These are phyloP conservation scores for Microcyclosporella mali DNA, from an alignment of 2,329 filamentous ascomycete genomes.

Conservation along the genomic window DNA sequence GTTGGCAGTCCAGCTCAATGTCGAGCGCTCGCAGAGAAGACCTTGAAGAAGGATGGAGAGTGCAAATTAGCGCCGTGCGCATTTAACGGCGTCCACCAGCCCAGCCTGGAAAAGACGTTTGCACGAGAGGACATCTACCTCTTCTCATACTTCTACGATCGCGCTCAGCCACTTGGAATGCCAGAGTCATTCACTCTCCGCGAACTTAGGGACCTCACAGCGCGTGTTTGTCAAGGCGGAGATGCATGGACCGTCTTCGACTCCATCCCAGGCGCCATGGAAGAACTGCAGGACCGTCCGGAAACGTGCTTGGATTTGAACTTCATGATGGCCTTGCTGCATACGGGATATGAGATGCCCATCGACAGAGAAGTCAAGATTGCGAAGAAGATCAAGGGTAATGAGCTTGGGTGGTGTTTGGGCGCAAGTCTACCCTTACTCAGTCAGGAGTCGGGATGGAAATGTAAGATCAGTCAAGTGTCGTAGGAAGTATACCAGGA, in stretches of 20 bases:
- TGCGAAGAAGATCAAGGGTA: slow-evolving; percentile 96
- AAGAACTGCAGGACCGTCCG: slow-evolving; percentile 73
- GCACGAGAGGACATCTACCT: slow-evolving; percentile 87
- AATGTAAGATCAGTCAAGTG: slow-evolving; percentile 20
- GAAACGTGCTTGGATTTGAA: slow-evolving; percentile 93
- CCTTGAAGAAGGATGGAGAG: slow-evolving; percentile 75
- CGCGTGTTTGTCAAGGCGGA: slow-evolving; percentile 80
- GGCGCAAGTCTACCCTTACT: slow-evolving; percentile 61
- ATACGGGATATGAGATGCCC: slow-evolving; percentile 97
- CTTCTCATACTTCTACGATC: slow-evolving; percentile 97
- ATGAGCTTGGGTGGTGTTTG: slow-evolving; percentile 96
- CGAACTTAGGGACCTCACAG: slow-evolving; percentile 80
- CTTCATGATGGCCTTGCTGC: slow-evolving; percentile 88
- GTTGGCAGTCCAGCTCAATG: slow-evolving; percentile 76
- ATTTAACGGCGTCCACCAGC: slow-evolving; percentile 96
- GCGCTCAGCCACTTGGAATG: slow-evolving; percentile 89
- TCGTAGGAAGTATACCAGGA: slow-evolving; percentile 4
- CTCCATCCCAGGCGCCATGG: slow-evolving; percentile 67
- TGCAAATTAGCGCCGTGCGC: slow-evolving; percentile 89
- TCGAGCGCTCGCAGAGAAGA: slow-evolving; percentile 82
- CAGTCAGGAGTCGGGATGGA: slow-evolving; percentile 27
- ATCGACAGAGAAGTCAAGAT: slow-evolving; percentile 94
- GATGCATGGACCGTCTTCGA: slow-evolving; percentile 77
- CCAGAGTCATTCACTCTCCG: slow-evolving; percentile 92
- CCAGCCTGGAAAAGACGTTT: slow-evolving; percentile 86